Evolutionary conservation across 345 rosid genomes (phyloP).

Genomic region (Lumnitzera racemosa): DNA sequence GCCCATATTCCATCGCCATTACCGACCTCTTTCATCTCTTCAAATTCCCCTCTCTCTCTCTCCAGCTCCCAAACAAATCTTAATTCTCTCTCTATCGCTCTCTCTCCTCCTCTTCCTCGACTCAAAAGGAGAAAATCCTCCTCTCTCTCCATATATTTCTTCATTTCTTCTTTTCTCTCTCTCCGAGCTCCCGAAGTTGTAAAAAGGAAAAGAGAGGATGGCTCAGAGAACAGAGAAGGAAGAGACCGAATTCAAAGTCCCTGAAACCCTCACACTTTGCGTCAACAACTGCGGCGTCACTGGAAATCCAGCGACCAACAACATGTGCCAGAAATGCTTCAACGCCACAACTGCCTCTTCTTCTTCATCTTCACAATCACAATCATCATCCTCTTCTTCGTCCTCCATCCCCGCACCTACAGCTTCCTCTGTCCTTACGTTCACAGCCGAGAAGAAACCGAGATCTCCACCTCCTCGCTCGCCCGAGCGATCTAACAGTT

Average conservation of each 20-base stretch:
- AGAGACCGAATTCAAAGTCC: constrained; percentile 93
- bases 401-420: constrained; percentile 2
- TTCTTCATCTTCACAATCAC: constrained; percentile 4
- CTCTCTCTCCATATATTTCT: background rate
- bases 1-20: constrained; percentile 69
- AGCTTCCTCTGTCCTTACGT: constrained; percentile 28
- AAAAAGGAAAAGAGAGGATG: constrained; percentile 22
- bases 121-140: background rate
- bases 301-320: constrained; percentile 84
- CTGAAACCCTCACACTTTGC: constrained; percentile 64
- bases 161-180: background rate
- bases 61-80: background rate
- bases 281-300: constrained; percentile 78
- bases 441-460: constrained; percentile 28
- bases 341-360: constrained; percentile 46
- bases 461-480: constrained; percentile 49
- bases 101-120: background rate
- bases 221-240: constrained; percentile 87
- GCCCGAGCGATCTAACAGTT: constrained; percentile 13
- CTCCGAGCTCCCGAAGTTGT: too few species aligned
- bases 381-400: background rate
- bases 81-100: background rate
- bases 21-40: constrained; percentile 48
- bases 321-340: constrained; percentile 97
- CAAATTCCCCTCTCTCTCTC: constrained; percentile 21